phyloP scores from a whole-genome alignment of 108 stramenopile species.

The Nannochloropsis oceanica region DNA sequence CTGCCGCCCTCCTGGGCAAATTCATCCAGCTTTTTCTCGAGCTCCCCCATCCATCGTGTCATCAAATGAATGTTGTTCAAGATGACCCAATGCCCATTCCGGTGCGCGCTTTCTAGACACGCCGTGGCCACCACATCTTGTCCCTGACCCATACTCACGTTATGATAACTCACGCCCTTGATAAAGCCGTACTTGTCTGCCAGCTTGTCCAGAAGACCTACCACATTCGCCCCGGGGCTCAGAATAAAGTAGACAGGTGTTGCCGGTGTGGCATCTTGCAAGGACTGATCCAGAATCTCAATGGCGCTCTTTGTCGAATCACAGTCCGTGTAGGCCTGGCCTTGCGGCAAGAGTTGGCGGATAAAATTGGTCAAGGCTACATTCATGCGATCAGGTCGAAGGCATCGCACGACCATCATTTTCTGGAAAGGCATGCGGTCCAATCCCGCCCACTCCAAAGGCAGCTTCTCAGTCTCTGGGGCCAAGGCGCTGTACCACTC shows the following conservation, averaged over 20 bases:
- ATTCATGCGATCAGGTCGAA: conserved; percentile 70
- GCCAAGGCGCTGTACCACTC: conserved; percentile 73
- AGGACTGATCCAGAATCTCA: conserved; percentile 56
- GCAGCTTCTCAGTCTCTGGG: conserved; percentile 73
- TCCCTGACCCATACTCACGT: conserved; percentile 82
- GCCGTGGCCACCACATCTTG: conserved; percentile 73
- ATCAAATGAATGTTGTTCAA: conserved; percentile 81
- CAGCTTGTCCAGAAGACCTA: conserved; percentile 62
- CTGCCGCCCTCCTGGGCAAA: conserved; percentile 53
- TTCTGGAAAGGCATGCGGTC: conserved; percentile 72
- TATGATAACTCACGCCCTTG: conserved; percentile 67
- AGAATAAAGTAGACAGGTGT: conserved; percentile 82
- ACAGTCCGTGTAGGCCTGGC: conserved; percentile 60
- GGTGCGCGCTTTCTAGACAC: conserved; percentile 63
- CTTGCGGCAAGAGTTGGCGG: conserved; percentile 51
- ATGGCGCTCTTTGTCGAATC: conserved; percentile 61
- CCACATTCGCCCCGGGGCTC: conserved; percentile 71
- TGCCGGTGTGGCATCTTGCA: conserved; percentile 54
- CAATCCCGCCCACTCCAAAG: conserved; percentile 67
- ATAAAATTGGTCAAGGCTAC: conserved; percentile 58
- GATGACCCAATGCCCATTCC: conserved; percentile 80
- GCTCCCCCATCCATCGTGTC: conserved; percentile 66
- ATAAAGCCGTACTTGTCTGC: conserved; percentile 61
- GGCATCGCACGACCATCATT: conserved; percentile 67
- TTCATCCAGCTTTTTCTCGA: conserved; percentile 75